Evolutionary conservation across 1,139 yeast species (phyloP), one percentile per base, ranked within the genome.

Genomic region (Protomyces inundatus): DNA sequence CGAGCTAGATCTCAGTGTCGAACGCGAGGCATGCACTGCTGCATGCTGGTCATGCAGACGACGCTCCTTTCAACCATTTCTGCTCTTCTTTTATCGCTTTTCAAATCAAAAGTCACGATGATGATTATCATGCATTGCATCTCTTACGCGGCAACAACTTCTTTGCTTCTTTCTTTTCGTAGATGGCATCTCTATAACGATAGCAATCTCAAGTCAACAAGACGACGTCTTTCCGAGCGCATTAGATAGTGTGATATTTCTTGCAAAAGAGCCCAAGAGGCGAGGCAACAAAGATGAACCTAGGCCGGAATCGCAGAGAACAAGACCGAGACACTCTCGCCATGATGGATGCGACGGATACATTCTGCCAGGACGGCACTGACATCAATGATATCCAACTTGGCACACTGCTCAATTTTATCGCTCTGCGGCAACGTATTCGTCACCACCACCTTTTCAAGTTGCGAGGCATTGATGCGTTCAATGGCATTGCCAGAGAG

Each of bases 301-400:
- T 50, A 61, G 12, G 55, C 56, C 7, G 66, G 66, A 51, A 61
- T 61, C 37, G 55, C 53, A 30, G 60, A 59, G 77, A 93, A 93
- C 67, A 93, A 80, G 89, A 90, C 87, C 23, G 96, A 87, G 30
- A 93, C 96, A 36, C 93, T 85, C 78, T 93, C 99, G 69, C 99
- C 99, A 71, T 93, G 93, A 75, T 93, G 97, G 56, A 93, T 91
- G 74, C 99, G 81, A 75, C 99, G 81, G 59, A 93, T 90, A 1
- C 67, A 93, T 74, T 93, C 99, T 14, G 95, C 97, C 72, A 93
- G 86, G 16, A 91, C 84, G 66, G 88, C 79, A 5, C 96, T 85
- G 12, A 93, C 93, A 72, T 95, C 98, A 71, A 93, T 79, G 6
- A 91, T 91, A 71, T 88, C 96, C 56, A 90, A 77, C 72, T 82